Evolutionary conservation across 2,329 filamentous ascomycete genomes (phyloP).

Genomic region (Westerdykella sp.): DNA sequence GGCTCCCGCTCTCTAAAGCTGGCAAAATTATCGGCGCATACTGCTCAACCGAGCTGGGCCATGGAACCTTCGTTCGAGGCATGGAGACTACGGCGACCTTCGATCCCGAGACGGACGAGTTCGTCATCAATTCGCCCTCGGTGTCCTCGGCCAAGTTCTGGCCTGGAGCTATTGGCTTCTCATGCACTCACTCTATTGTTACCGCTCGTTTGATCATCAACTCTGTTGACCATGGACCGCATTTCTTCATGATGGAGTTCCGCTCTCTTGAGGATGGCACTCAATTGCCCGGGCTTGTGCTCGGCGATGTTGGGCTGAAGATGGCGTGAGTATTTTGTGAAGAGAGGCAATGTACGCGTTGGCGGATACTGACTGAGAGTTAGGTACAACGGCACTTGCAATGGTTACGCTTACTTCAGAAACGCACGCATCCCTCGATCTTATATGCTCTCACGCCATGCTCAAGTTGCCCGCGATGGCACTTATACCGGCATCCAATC

Average conservation of each 20-base stretch:
- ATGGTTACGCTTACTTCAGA: slow-evolving; percentile 47
- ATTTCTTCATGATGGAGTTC: slow-evolving; percentile 48
- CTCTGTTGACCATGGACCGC: slow-evolving; percentile 36
- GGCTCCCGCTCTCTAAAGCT: slow-evolving; percentile 41
- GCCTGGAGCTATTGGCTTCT: slow-evolving; percentile 13
- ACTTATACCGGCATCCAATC: slow-evolving; percentile 36
- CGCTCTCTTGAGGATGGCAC: slow-evolving; percentile 38
- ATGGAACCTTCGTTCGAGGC: slow-evolving; percentile 47
- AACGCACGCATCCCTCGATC: slow-evolving; percentile 42
- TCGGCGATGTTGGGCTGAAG: slow-evolving; percentile 48
- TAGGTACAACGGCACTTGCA: slow-evolving; percentile 45
- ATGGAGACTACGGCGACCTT: slow-evolving; percentile 44
- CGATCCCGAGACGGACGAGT: slow-evolving; percentile 39
- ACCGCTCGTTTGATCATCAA: slow-evolving; percentile 44
- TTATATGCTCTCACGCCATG: slow-evolving; percentile 45
- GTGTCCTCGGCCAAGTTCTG: slow-evolving; percentile 25
- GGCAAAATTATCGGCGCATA: slow-evolving; percentile 46
- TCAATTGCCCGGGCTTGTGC: slow-evolving; percentile 42
- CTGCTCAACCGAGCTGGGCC: slow-evolving; percentile 47
- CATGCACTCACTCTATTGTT: slow-evolving; percentile 33
- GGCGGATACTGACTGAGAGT: no score
- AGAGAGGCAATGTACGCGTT: no score
- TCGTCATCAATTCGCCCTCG: slow-evolving; percentile 45
- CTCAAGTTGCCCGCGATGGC: slow-evolving; percentile 39
- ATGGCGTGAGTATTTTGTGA: slow-evolving; percentile 21